A percentile compares a stretch with the other conserved stretches of the same genome.
These are phyloP conservation scores for Chenopodium suecicum DNA, from an alignment of 148 eudicot genomes.

Conservation along the genomic window DNA sequence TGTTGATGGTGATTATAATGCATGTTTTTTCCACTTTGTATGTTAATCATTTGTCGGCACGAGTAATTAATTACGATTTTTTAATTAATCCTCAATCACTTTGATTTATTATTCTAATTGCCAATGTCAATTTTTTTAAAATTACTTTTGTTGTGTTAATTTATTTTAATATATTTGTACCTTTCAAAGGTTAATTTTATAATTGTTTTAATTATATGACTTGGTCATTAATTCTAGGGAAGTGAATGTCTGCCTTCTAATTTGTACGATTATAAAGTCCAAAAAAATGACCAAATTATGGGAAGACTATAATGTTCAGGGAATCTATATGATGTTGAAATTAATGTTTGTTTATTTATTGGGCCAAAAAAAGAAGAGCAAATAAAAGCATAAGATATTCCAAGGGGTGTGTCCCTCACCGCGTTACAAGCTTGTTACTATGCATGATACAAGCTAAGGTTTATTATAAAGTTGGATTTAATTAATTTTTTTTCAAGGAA, in stretches of 20 bases:
- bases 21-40: slow-evolving; percentile 39
- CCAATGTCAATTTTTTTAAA: background rate
- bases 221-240: slow-evolving; percentile 19
- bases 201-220: slow-evolving; percentile 16
- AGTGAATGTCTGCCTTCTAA: slow-evolving; percentile 29
- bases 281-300: background rate
- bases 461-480: slow-evolving; percentile 10
- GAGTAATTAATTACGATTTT: slow-evolving; percentile 14
- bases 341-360: slow-evolving; percentile 18
- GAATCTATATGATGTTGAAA: slow-evolving; percentile 30
- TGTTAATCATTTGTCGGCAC: slow-evolving; percentile 43
- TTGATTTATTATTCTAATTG: slow-evolving; percentile 5
- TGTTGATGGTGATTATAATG: slow-evolving; percentile 26
- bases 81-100: slow-evolving; percentile 15
- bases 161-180: background rate
- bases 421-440: slow-evolving; percentile 27
- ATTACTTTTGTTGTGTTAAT: background rate
- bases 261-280: background rate
- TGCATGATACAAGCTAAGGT: slow-evolving; percentile 8
- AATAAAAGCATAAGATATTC: background rate
- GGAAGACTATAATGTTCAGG: slow-evolving; percentile 14
- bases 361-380: background rate
- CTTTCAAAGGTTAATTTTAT: background rate
- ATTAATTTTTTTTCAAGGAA: background rate
- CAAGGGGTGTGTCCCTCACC: slow-evolving; percentile 21